Evolutionary conservation across 805 yeast species (phyloP).

Genomic region (Nematodospora valgi): DNA sequence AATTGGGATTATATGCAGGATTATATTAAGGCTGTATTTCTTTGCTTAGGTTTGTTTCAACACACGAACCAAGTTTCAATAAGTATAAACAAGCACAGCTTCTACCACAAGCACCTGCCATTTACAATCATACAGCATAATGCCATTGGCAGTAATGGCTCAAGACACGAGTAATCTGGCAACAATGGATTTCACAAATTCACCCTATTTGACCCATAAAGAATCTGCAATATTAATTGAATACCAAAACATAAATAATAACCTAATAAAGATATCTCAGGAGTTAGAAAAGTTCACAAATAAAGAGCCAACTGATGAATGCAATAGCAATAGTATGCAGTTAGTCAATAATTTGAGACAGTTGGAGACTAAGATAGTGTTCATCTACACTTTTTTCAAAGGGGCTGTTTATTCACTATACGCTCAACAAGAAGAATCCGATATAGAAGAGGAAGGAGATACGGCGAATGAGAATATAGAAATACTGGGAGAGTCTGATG

Average conservation of each 20-base stretch:
- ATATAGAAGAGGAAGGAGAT: slow-evolving; percentile 31
- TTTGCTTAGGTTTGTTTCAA: too few relatives aligned
- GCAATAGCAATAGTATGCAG: slow-evolving; percentile 1
- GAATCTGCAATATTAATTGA: slow-evolving; percentile 4
- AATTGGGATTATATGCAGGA: too few relatives aligned
- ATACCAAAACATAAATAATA: slow-evolving; percentile 6
- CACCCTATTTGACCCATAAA: neutral
- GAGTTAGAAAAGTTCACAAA: slow-evolving; percentile 4
- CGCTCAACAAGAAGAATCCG: slow-evolving; percentile 17
- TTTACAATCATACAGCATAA: too few relatives aligned
- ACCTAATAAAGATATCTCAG: slow-evolving; percentile 1
- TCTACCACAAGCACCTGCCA: too few relatives aligned
- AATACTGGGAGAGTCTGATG: slow-evolving; percentile 18
- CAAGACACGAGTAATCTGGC: too few relatives aligned
- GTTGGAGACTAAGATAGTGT: slow-evolving; percentile 59
- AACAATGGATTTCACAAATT: too few relatives aligned
- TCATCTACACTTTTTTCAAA: slow-evolving; percentile 63
- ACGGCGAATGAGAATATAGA: slow-evolving; percentile 26
- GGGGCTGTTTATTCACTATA: slow-evolving; percentile 69
- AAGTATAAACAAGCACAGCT: too few relatives aligned
- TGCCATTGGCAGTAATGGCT: too few relatives aligned
- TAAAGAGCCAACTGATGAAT: neutral
- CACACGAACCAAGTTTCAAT: too few relatives aligned
- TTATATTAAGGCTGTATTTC: too few relatives aligned
- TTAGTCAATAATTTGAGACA: slow-evolving; percentile 49